Evolutionary conservation across 164 flowering plant genomes (phyloP).

Genomic region (Liquidambar formosana): DNA sequence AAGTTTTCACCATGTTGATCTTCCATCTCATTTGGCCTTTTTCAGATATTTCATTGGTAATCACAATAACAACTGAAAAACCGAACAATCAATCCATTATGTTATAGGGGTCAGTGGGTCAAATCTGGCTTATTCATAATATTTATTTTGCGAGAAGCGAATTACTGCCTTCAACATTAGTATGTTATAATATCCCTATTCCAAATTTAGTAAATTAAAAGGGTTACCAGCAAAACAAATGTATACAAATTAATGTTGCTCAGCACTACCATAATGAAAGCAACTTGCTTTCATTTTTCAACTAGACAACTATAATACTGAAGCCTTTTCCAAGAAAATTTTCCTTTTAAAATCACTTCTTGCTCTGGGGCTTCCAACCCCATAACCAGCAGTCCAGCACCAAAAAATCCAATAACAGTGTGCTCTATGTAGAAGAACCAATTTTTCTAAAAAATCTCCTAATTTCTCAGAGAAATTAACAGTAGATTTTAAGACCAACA

Average conservation of each 20-base stretch:
- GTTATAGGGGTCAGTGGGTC: too few relatives aligned
- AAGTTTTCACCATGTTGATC: too few relatives aligned
- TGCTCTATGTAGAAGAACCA: too few relatives aligned
- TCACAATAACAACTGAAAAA: not conserved
- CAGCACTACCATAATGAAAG: not conserved
- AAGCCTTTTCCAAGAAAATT: not conserved
- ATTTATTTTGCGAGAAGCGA: too few relatives aligned
- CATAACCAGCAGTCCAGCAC: not conserved
- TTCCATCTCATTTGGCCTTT: not conserved
- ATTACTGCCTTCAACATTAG: too few relatives aligned
- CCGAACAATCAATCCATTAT: not conserved
- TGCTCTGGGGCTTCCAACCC: not conserved
- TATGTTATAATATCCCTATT: too few relatives aligned
- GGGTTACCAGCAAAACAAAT: too few relatives aligned
- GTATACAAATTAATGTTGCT: too few relatives aligned
- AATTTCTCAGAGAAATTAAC: too few relatives aligned
- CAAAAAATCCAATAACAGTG: not conserved
- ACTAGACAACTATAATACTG: not conserved
- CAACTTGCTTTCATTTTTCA: not conserved
- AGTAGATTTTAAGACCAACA: not conserved
- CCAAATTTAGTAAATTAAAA: too few relatives aligned
- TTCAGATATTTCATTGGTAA: not conserved
- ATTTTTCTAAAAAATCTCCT: too few relatives aligned
- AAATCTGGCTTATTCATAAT: too few relatives aligned
- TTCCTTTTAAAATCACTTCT: not conserved